These are phyloP conservation scores for Cinnamomum chago DNA, from an alignment of 164 flowering plant species.

Conservation along the genomic window DNA sequence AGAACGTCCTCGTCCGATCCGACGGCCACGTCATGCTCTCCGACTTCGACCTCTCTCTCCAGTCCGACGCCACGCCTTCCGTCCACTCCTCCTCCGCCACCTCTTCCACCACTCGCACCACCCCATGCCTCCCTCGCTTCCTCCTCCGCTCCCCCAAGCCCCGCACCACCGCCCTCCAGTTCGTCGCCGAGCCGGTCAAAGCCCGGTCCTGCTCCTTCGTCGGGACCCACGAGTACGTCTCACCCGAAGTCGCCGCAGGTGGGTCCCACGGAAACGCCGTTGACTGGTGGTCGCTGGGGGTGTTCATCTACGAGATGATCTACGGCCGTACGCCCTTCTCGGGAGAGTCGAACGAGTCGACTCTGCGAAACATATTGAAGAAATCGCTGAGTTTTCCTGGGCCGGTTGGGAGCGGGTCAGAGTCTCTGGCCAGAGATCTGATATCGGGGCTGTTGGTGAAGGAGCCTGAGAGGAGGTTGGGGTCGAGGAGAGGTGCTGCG, in stretches of 20 bases:
- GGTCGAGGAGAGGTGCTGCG: slow-evolving; percentile 69
- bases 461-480: slow-evolving; percentile 62
- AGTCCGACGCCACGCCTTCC: slow-evolving; percentile 61
- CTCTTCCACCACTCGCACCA: slow-evolving; percentile 5
- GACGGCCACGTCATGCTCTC: slow-evolving; percentile 96
- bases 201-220: slow-evolving; percentile 81
- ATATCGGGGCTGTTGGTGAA: slow-evolving; percentile 51
- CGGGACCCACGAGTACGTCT: slow-evolving; percentile 91
- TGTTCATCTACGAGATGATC: slow-evolving; percentile 78
- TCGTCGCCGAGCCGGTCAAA: slow-evolving; percentile 79
- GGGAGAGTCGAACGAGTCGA: slow-evolving; percentile 49
- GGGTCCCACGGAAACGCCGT: slow-evolving; percentile 77
- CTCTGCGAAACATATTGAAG: slow-evolving; percentile 55
- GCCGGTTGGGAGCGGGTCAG: slow-evolving; percentile 24
- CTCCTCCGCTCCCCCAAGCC: slow-evolving; percentile 49
- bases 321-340: slow-evolving; percentile 82
- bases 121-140: slow-evolving; percentile 36
- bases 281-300: slow-evolving; percentile 93
- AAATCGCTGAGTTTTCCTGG: slow-evolving; percentile 48
- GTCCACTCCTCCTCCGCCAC: slow-evolving; percentile 23
- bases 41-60: slow-evolving; percentile 76
- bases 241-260: slow-evolving; percentile 82
- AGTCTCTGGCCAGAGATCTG: slow-evolving; percentile 48
- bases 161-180: slow-evolving; percentile 28
- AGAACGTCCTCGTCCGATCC: slow-evolving; percentile 71